Evolutionary conservation across 2,329 filamentous ascomycete species (phyloP).

Genomic region (Fusarium camptoceras): DNA sequence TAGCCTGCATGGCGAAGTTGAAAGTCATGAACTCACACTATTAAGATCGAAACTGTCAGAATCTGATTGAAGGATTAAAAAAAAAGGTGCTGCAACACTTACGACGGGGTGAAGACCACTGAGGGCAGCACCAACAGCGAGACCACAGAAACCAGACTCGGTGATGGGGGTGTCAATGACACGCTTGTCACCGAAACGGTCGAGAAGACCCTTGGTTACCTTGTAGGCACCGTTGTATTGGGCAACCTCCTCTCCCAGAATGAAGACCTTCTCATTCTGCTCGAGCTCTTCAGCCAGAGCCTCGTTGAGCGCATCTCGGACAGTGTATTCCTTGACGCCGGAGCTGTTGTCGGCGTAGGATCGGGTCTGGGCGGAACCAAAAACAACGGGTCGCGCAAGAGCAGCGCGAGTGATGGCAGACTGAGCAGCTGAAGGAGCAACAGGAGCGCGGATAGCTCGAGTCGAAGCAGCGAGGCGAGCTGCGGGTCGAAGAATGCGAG

Average conservation of each 20-base stretch:
- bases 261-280: conserved; percentile 91
- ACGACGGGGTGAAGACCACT: conserved; percentile 94
- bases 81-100: conserved; percentile 57
- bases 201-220: conserved; percentile 96
- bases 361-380: conserved; percentile 60
- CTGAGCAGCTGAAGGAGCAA: conserved; percentile 54
- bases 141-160: conserved; percentile 93
- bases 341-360: conserved; percentile 64
- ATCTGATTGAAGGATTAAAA: conserved; percentile 1
- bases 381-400: conserved; percentile 54
- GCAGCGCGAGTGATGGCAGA: conserved; percentile 54
- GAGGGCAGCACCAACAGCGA: conserved; percentile 93
- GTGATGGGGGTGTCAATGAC: conserved; percentile 99
- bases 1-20: conserved; percentile 99
- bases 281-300: conserved; percentile 98
- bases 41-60: conserved; percentile 22
- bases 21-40: conserved; percentile 99
- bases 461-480: conserved; percentile 61
- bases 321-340: conserved; percentile 91
- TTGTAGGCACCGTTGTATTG: conserved; percentile 99
- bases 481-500: conserved; percentile 64
- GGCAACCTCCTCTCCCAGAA: conserved; percentile 97
- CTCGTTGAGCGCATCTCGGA: conserved; percentile 97
- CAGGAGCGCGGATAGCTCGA: conserved; percentile 52
- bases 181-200: conserved; percentile 96